Evolutionary conservation across 352 stramenopile species (phyloP).

Genomic region (Phytophthora pisi): DNA sequence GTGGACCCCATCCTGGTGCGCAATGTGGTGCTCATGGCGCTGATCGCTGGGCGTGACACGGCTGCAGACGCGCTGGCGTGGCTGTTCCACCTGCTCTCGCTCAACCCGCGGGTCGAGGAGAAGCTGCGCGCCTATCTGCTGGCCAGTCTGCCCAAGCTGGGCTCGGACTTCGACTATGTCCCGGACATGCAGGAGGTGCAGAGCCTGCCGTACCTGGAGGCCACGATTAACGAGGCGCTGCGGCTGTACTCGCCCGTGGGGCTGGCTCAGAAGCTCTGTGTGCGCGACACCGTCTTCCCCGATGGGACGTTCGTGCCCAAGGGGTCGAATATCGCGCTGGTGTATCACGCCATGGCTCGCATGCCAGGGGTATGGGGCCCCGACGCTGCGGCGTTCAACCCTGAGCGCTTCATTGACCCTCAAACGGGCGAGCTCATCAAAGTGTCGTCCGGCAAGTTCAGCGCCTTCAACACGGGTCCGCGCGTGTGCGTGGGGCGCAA

Average conservation of each 20-base stretch:
- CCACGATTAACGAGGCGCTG: conserved; percentile 47
- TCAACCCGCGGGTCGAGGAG: conserved; percentile 45
- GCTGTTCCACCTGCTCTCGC: conserved; percentile 50
- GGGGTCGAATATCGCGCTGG: conserved; percentile 42
- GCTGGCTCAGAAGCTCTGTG: conserved; percentile 37
- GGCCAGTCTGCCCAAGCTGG: conserved; percentile 33
- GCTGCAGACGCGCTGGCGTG: conserved; percentile 39
- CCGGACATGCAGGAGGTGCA: conserved; percentile 34
- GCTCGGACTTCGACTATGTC: not conserved
- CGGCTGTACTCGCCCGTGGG: conserved; percentile 52
- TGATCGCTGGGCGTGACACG: conserved; percentile 76
- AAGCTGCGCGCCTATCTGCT: conserved; percentile 41
- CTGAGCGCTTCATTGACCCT: conserved; percentile 48
- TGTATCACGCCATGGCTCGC: conserved; percentile 46
- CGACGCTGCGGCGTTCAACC: conserved; percentile 44
- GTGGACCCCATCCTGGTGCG: conserved; percentile 48
- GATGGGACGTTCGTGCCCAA: conserved; percentile 54
- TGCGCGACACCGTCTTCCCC: conserved; percentile 45
- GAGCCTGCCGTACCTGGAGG: conserved; percentile 38
- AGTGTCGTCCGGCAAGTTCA: conserved; percentile 40
- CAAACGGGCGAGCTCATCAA: conserved; percentile 34
- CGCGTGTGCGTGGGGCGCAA: conserved; percentile 39
- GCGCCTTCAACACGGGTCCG: conserved; percentile 43
- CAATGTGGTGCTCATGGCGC: conserved; percentile 66
- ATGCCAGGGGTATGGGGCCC: conserved; percentile 45